Evolutionary conservation across 805 yeast genomes (phyloP), one percentile per base, ranked within the genome.

Genomic region (Metschnikowia similis): DNA sequence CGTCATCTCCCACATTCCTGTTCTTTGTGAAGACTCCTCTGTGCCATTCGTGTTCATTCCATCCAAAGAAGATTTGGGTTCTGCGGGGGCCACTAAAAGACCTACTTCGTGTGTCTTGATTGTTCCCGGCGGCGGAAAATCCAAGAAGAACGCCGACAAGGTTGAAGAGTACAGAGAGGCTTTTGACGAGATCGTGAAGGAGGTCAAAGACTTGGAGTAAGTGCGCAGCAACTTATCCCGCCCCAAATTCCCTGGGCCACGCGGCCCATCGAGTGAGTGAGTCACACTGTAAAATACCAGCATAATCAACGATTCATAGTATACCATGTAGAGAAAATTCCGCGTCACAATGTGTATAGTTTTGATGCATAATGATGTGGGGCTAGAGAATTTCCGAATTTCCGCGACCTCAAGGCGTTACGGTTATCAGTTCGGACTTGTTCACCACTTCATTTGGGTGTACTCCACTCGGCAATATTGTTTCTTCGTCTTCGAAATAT

Each of bases 31-130:
- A 75, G 99, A 94, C 68, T 76, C 81, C 56, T 74, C 87, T 43
- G 97, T 94, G 45, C 97, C 98, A 64, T 95, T 77, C 66, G 80
- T 92, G 38, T 94, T 94, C 71, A 82, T 94, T 55, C 99, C 99
- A 63, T 90, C 97, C 45, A 94, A 94, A 74, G 97, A 94, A 76
- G 98, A 94, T 67, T 81, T 94, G 58, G 99, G 99, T 34, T 87
- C 96, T 56, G 99, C 99, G 27, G 98, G 98, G 66, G 96, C 97
- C 54, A 94, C 99, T 50, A 94, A 94, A 79, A 87, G 99, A 79
- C 98, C 99, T 60, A 94, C 99, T 35, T 89, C 97, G 35, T 91
- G 96, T 69, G 96, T 94, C 30, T 89, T 94, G 89, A 82, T 94
- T 61, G 94, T 91, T 48, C 99, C 99, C 62, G 96, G 96, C 51